These are phyloP conservation scores for Uronychia setigera DNA, from an alignment of 73 alveolate species.

Conservation along the genomic window DNA sequence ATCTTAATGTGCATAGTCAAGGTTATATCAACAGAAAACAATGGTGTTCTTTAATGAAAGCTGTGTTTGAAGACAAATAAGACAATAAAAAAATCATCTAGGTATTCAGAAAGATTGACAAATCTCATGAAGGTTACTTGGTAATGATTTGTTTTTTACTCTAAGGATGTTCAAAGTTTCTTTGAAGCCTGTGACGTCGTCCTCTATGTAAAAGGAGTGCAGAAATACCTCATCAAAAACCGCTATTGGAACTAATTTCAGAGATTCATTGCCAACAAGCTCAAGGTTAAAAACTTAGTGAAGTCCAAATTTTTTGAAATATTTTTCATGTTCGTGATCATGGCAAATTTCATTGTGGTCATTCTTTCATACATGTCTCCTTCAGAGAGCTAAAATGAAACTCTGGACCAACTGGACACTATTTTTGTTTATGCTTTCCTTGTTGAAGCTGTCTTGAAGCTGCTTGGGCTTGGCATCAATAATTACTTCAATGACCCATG, in stretches of 20 bases:
- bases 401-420: neutral
- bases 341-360: neutral
- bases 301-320: neutral
- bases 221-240: neutral
- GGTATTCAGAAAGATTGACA: constrained; percentile 6
- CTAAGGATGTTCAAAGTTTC: neutral
- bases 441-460: neutral
- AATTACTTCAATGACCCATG: neutral
- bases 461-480: neutral
- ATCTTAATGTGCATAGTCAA: neutral
- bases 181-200: constrained; percentile 27
- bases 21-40: constrained; percentile 18
- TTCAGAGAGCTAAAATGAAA: neutral
- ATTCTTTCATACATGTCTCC: neutral
- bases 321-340: neutral
- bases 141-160: neutral
- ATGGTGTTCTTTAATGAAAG: constrained; percentile 13
- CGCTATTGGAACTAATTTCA: neutral
- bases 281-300: neutral
- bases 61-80: neutral
- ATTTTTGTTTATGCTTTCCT: neutral
- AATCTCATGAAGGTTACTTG: neutral
- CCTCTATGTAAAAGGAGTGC: neutral
- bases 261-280: neutral
- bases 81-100: neutral